Base-by-base conservation (phyloP, 345 rosid species). In the Limnanthes douglasii region DNA sequence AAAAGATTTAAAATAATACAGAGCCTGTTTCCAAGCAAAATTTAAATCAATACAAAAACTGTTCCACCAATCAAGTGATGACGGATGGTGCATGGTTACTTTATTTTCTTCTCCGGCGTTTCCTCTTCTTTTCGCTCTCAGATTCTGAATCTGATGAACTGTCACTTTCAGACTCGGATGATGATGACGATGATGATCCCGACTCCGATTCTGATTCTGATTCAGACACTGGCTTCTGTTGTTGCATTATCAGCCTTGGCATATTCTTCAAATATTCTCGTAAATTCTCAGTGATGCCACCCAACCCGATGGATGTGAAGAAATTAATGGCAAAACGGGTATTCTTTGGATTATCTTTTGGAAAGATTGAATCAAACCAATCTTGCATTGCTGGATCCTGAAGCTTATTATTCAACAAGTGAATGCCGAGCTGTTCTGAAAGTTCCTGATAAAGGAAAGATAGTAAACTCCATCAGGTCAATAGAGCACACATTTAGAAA, bases 161-260 rank as follows among this genome's bases (percentile, higher is more conserved):
- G 8, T 32, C 55, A 5, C 52, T 28, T n/a, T 47, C 59, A 1
- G 66, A 47, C 2, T 51, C 62, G 8, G 64, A 56, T 21, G 45
- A 56, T 1, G 69, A 65, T n/a, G 62, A 68, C 8, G n/a, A 8
- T 4, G 60, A 38, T 44, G 54, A 29, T 41, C 46, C 32, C 67
- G 46, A 29, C 28, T 50, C 73, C 1, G 69, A 30, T 13, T 41
- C 71, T 6, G 62, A 44, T 18, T 37, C 64, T 1, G 66, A 62
- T 21, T 57, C 73, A 1, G 71, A 59, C 17, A 41, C 64, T 13
- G 59, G 67, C 45, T 72, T 62, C 46, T 70, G 93, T 31, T 75
- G 95, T 59, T 83, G 86, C 98, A 83, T 76, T 53, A 88, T 83
- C 30, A 79, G 90, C 13, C 84, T 64, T 0, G 95, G 95, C 98